phyloP scores from a whole-genome alignment of 148 eudicot species.

The Mesembryanthemum crystallinum region DNA sequence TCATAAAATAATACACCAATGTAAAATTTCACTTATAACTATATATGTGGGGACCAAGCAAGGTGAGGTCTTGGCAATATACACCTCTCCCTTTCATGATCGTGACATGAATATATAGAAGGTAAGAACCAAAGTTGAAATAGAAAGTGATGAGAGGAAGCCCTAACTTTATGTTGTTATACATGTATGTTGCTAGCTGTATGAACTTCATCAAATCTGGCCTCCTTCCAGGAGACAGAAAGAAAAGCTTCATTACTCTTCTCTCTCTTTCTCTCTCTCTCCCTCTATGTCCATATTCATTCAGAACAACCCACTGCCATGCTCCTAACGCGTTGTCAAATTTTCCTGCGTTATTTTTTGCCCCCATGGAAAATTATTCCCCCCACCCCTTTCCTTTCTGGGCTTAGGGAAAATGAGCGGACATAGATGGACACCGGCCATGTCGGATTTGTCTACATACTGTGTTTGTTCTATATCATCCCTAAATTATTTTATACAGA shows the following conservation, averaged over 20 bases:
- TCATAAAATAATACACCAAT: no score
- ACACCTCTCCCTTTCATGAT: constrained; percentile 23
- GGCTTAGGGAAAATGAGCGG: no score
- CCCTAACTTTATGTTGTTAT: neutral
- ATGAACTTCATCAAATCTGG: constrained; percentile 27
- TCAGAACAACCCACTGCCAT: no score
- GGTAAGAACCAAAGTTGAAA: neutral
- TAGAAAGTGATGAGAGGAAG: neutral
- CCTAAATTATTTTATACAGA: no score
- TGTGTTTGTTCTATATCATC: no score
- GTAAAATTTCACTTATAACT: no score
- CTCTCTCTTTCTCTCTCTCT: constrained; percentile 1
- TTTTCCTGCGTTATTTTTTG: no score
- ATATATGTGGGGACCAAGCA: no score
- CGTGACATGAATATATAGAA: neutral
- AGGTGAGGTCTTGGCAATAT: no score
- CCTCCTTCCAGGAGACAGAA: constrained; percentile 42
- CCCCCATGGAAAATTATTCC: neutral
- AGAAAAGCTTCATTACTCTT: constrained; percentile 26
- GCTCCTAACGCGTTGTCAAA: no score
- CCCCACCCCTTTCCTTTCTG: neutral
- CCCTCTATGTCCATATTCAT: neutral
- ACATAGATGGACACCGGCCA: no score
- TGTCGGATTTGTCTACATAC: no score
- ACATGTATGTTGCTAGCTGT: constrained; percentile 12